Evolutionary conservation across 225 moss, liverwort and hornwort species (phyloP).

Genomic region (Asterella californica): DNA sequence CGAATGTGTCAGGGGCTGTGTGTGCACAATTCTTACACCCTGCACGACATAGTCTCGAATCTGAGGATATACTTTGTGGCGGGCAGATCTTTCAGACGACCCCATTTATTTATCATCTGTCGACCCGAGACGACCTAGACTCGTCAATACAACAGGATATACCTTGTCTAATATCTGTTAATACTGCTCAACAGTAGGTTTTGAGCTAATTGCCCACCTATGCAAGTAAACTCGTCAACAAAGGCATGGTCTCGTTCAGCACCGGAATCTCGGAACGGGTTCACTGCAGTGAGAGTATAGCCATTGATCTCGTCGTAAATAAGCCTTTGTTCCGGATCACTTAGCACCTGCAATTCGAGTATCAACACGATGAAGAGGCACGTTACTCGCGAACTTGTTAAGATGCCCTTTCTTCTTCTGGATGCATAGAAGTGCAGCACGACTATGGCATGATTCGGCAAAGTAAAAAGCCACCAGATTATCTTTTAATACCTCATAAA

Average conservation of each 20-base stretch:
- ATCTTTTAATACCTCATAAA: conserved; percentile 64
- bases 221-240: conserved; percentile 95
- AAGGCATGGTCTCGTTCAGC: conserved; percentile 75
- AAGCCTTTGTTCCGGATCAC: conserved; percentile 88
- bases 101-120: not conserved
- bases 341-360: conserved; percentile 64
- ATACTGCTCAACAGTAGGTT: not conserved
- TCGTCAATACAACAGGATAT: not conserved
- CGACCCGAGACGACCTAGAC: not conserved
- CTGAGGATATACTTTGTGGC: not conserved
- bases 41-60: conserved; percentile 21
- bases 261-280: conserved; percentile 60
- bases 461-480: not conserved
- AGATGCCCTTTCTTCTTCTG: not conserved
- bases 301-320: conserved; percentile 99
- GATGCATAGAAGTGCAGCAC: not conserved
- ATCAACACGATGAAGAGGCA: not conserved
- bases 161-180: not conserved
- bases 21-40: conserved; percentile 96
- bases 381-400: not conserved
- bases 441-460: not conserved
- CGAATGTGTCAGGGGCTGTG: conserved; percentile 74
- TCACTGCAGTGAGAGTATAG: conserved; percentile 74
- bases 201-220: conserved; percentile 42
- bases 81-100: not conserved